Conservation (phyloP, 768 basidiomycete species). For the Suillus decipiens region DNA sequence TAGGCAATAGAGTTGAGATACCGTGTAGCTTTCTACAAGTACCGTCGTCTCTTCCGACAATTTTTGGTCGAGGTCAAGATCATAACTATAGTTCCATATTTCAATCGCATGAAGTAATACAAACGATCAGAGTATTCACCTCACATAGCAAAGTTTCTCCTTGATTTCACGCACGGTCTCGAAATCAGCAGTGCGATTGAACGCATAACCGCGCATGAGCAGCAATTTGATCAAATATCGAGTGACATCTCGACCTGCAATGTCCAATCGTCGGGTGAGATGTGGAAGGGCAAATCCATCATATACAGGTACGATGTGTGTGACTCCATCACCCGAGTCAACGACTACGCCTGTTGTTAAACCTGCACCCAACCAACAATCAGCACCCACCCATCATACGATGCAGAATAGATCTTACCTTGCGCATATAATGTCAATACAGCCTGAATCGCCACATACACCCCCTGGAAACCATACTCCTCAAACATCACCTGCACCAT, state of each 20-base stretch:
- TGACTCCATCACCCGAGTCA: conserved; percentile 99
- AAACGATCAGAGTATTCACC: conserved; percentile 43
- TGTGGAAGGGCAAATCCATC: conserved; percentile 96
- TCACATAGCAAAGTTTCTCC: conserved; percentile 98
- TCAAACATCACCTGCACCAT: conserved; percentile 99
- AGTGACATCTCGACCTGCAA: conserved; percentile 97
- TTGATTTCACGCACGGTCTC: conserved; percentile 99
- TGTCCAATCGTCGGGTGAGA: conserved; percentile 91
- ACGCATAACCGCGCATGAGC: conserved; percentile 99
- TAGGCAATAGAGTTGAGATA: conserved; percentile 36
- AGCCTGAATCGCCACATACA: conserved; percentile 98
- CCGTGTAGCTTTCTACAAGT: conserved; percentile 94
- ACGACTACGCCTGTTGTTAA: conserved; percentile 98
- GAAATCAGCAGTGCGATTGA: conserved; percentile 99
- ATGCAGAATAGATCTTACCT: conserved; percentile 52
- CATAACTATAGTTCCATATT: conserved; percentile 60
- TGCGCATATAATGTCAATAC: conserved; percentile 98
- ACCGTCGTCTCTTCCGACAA: conserved; percentile 96
- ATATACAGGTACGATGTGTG: conserved; percentile 98
- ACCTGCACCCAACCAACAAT: conserved; percentile 48
- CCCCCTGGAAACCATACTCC: conserved; percentile 93
- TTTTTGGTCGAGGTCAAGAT: conserved; percentile 92
- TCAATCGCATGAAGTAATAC: not conserved
- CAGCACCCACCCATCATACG: conserved; percentile 7
- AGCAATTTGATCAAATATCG: conserved; percentile 99